These are phyloP conservation scores for Cladosporium sp. DNA, from an alignment of 2,329 filamentous ascomycete species.

Conservation along the genomic window DNA sequence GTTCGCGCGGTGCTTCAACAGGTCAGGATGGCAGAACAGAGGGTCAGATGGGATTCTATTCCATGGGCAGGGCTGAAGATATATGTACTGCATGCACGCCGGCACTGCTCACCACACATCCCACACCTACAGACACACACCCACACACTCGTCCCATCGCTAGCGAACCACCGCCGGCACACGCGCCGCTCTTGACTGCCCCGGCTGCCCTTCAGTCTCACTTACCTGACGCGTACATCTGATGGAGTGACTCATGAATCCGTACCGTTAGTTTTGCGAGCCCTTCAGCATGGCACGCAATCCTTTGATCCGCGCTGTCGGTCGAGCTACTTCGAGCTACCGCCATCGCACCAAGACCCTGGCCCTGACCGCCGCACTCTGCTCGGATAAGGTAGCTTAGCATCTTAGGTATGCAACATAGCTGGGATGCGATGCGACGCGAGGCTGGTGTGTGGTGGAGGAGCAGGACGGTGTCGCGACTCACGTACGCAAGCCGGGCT, in stretches of 20 bases:
- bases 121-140: constrained; percentile 7
- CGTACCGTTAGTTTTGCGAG: constrained; percentile 13
- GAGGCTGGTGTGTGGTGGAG: neutral
- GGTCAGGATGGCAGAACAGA: constrained; percentile 15
- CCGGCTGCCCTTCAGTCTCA: constrained; percentile 19
- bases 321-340: neutral
- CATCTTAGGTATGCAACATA: neutral
- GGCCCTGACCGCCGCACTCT: constrained; percentile 9
- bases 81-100: constrained; percentile 13
- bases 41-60: constrained; percentile 9
- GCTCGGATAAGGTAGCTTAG: neutral
- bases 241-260: constrained; percentile 18
- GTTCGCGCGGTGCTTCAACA: neutral
- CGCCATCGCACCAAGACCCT: constrained; percentile 15
- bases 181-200: neutral
- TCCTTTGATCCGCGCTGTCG: constrained; percentile 18
- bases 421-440: neutral
- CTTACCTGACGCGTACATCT: constrained; percentile 19
- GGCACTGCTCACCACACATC: constrained; percentile 1
- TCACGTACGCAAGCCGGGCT: constrained; percentile 6
- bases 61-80: constrained; percentile 16
- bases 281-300: constrained; percentile 11
- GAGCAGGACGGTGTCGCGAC: neutral
- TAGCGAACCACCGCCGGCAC: constrained; percentile 12
- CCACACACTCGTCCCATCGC: neutral